Evolutionary conservation across 805 yeast species (phyloP).

Genomic region (Candida sonorensis): DNA sequence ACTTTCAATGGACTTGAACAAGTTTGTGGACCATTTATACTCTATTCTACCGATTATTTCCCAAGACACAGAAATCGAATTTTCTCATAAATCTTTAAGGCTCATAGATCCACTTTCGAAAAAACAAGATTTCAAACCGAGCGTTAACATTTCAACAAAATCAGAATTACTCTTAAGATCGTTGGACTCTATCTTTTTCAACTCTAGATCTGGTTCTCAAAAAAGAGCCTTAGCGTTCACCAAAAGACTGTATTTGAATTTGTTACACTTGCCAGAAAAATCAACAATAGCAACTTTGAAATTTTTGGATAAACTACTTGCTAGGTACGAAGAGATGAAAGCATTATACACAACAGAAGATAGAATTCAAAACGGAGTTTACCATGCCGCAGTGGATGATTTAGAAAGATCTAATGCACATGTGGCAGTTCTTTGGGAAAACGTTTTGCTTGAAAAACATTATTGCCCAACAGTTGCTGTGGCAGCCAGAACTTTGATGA

Average conservation of each 20-base stretch:
- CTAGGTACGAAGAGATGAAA: slow-evolving; percentile 62
- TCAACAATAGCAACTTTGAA: slow-evolving; percentile 72
- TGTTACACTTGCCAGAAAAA: slow-evolving; percentile 81
- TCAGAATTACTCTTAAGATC: slow-evolving; percentile 76
- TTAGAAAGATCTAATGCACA: slow-evolving; percentile 77
- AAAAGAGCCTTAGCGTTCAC: slow-evolving; percentile 74
- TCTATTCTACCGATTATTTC: slow-evolving; percentile 59
- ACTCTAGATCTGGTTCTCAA: slow-evolving; percentile 59
- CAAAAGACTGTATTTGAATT: slow-evolving; percentile 63
- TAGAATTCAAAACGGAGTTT: slow-evolving; percentile 73
- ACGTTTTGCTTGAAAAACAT: slow-evolving; percentile 69
- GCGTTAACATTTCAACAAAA: slow-evolving; percentile 83
- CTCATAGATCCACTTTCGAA: slow-evolving; percentile 67
- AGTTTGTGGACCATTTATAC: slow-evolving; percentile 73
- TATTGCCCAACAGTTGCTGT: slow-evolving; percentile 77
- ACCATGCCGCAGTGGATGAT: slow-evolving; percentile 55
- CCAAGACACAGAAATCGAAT: slow-evolving; percentile 78
- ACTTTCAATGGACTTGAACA: slow-evolving; percentile 73
- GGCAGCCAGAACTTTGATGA: slow-evolving; percentile 43
- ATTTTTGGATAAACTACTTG: slow-evolving; percentile 69
- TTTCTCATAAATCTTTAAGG: slow-evolving; percentile 74
- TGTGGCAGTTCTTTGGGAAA: slow-evolving; percentile 90
- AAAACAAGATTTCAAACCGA: slow-evolving; percentile 40
- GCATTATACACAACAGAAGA: slow-evolving; percentile 87
- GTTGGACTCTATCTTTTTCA: slow-evolving; percentile 75